Conservation (phyloP, 139 green algal genomes). For the Eudorina sp. region DNA sequence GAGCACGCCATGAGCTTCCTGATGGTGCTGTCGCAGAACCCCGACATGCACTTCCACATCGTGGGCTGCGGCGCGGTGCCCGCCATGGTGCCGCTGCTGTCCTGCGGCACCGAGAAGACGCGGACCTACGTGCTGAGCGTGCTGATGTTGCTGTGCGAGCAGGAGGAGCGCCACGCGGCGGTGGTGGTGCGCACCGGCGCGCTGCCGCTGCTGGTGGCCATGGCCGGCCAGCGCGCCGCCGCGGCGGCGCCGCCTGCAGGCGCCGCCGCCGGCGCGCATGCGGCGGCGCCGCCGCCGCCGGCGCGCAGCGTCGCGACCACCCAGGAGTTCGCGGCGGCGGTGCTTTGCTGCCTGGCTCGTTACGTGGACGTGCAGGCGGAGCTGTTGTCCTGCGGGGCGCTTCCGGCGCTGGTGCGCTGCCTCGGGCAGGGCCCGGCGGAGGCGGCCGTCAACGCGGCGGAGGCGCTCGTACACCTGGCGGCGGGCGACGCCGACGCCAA, state of each 20-base stretch:
- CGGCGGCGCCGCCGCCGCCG: background rate
- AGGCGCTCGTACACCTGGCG: constrained; percentile 61
- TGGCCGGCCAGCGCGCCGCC: background rate
- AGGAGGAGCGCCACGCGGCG: constrained; percentile 59
- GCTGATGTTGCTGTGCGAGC: constrained; percentile 60
- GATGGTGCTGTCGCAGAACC: constrained; percentile 63
- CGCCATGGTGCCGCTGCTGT: constrained; percentile 57
- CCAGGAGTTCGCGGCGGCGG: constrained; percentile 59
- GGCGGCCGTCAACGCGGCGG: constrained; percentile 42
- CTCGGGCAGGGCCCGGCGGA: background rate
- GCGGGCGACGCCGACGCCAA: constrained; percentile 12
- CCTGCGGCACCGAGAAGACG: constrained; percentile 17
- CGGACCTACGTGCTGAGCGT: constrained; percentile 56
- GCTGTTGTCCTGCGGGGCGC: constrained; percentile 43
- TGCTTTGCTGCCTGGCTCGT: constrained; percentile 54
- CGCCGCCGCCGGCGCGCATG: background rate
- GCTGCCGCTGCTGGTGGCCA: constrained; percentile 15
- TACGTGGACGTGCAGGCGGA: constrained; percentile 54
- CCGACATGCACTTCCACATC: constrained; percentile 65
- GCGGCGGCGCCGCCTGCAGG: background rate
- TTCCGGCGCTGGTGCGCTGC: constrained; percentile 49
- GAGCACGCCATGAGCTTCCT: constrained; percentile 58
- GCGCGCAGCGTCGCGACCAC: background rate
- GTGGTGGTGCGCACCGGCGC: constrained; percentile 50
- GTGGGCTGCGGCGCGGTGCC: constrained; percentile 57